Evolutionary conservation across 2,329 filamentous ascomycete genomes (phyloP), one percentile per base, ranked within the genome.

Genomic region (Thielaviopsis euricoi): DNA sequence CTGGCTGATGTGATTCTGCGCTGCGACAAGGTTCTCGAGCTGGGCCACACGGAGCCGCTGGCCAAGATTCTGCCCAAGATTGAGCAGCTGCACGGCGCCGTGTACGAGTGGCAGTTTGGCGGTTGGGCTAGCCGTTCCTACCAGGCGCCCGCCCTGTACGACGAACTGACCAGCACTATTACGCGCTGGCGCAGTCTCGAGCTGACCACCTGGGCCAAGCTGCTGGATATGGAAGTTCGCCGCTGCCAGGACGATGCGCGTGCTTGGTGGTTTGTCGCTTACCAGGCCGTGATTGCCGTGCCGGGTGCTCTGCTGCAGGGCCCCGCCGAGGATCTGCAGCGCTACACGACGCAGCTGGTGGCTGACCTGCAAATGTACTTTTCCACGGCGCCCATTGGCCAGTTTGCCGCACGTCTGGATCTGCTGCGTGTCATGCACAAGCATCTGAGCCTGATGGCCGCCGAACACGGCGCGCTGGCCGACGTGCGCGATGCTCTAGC

Each of bases 191-290:
- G 93, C 61, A 84, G 90, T 60, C 75, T 98, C 33, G 93, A 98
- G 66, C 75, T 98, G 25, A 86, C 87, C 0, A 96, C 91, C 0
- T 98, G 93, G 93, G 83, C 87, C 40, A 86, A 85, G 49, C 71
- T 98, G 2, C 85, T 98, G 61, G 88, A 95, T 63, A 82, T 87
- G 68, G 93, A 98, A 69, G 77, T 82, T 43, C 76, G 80, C 56
- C 89, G 86, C 64, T 89, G 84, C 64, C 75, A 83, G 22, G 79
- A 87, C 53, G 85, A 89, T 65, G 89, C 91, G 2, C 84, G 83
- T 64, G 85, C 86, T 17, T 98, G 93, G 93, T 98, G 90, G 85
- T 98, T 96, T 65, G 79, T 97, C 60, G 89, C 91, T 0, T 98
- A 96, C 65, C 89, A 97, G 69, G 88, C 85, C 4, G 81, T 95